Evolutionary conservation across 345 rosid species (phyloP).

Genomic region (Carallia pectinifolia): DNA sequence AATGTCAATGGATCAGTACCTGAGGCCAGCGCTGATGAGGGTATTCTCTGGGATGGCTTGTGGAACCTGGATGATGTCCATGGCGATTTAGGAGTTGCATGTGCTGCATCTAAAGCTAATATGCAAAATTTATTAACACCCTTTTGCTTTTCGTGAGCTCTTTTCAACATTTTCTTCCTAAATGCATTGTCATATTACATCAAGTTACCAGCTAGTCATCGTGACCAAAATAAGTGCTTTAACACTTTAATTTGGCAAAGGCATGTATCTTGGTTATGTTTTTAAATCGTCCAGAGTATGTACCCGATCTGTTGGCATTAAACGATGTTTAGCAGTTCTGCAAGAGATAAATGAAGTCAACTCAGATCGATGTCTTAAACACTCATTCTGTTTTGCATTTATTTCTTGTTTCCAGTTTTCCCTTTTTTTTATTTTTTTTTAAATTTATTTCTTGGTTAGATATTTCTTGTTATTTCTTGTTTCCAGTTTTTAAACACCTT

Average conservation of each 20-base stretch:
- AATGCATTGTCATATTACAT: not conserved
- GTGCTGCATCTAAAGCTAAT: slow-evolving; percentile 41
- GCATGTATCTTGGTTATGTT: slow-evolving; percentile 10
- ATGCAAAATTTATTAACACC: slow-evolving; percentile 47
- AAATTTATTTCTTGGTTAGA: no score
- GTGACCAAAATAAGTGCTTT: slow-evolving; percentile 26
- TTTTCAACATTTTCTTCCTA: not conserved
- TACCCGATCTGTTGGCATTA: not conserved
- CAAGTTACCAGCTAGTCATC: not conserved
- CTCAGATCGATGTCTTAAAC: no score
- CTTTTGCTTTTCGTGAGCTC: slow-evolving; percentile 20
- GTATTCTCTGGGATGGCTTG: slow-evolving; percentile 60
- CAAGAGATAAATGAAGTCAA: no score
- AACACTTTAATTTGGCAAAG: slow-evolving; percentile 17
- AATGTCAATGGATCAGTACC: slow-evolving; percentile 28
- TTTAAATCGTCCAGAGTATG: slow-evolving; percentile 11
- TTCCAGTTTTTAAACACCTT: no score
- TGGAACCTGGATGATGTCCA: slow-evolving; percentile 75
- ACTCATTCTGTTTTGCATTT: no score
- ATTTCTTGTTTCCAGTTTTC: no score
- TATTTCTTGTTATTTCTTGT: no score
- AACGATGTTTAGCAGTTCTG: slow-evolving; percentile 12
- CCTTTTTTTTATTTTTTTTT: no score
- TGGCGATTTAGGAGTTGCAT: slow-evolving; percentile 34
- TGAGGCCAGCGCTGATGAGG: slow-evolving; percentile 37